Evolutionary conservation across 2,329 filamentous ascomycete genomes (phyloP), one percentile per base, ranked within the genome.

Genomic region (Torrubiellomyces zombiae): DNA sequence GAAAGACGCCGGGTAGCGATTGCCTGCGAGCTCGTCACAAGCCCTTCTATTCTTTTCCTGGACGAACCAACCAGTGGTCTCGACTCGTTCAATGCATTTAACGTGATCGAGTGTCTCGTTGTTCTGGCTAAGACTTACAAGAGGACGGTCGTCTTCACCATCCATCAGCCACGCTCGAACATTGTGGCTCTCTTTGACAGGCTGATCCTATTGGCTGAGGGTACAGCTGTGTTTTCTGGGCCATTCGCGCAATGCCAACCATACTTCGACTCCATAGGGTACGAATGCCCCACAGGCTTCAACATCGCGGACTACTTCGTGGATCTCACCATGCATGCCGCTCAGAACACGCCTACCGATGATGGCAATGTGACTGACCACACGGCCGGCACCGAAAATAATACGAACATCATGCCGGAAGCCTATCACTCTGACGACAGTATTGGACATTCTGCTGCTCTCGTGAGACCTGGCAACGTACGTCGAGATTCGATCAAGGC

Each of bases 251-350:
- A 74, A 35, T 98, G 89, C 45, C 89, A 98, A 47, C 60, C 69
- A 12, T 98, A 94, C 46, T 98, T 98, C 40, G 82, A 94, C 43
- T 66, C 72, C 23, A 75, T 93, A 32, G 91, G 89, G 21, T 98
- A 94, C 48, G 62, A 78, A 24, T 98, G 91, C 43, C 89, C 89
- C 8, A 77, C 85, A 14, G 91, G 91, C 3, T 98, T 95, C 65
- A 98, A 98, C 43, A 95, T 98, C 50, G 89, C 89, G 4, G 89
- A 98, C 48, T 98, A 94, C 44, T 67, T 98, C 5, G 85, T 98
- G 16, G 89, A 98, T 47, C 63, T 98, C 20, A 95, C 89, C 0
- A 95, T 98, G 86, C 89, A 98, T 47, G 85, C 83, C 14, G 70
- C 79, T 30, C 60, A 63, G 21, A 66, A 60, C 12, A 56, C 64